These are phyloP conservation scores for Kregervanrija pseudodelftensis DNA, from an alignment of 805 yeast species.

Conservation along the genomic window DNA sequence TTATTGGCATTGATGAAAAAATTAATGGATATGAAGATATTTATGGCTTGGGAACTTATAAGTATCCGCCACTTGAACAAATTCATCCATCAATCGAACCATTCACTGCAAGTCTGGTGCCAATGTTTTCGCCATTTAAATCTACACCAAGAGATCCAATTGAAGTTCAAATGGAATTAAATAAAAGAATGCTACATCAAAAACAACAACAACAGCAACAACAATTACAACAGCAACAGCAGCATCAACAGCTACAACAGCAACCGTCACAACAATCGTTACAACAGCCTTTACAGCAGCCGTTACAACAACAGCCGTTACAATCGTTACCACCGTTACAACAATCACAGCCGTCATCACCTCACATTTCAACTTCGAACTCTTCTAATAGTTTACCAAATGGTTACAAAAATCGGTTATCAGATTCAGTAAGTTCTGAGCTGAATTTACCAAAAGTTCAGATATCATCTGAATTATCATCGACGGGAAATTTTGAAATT, in stretches of 20 bases:
- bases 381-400: no score
- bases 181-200: constrained; percentile 19
- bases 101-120: constrained; percentile 23
- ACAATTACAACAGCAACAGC: constrained; percentile 15
- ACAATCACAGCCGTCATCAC: no score
- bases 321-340: no score
- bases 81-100: constrained; percentile 23
- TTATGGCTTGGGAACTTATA: constrained; percentile 30
- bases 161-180: constrained; percentile 33
- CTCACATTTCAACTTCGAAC: no score
- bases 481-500: no score
- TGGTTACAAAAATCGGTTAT: no score
- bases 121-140: constrained; percentile 26
- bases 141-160: constrained; percentile 36
- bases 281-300: constrained; percentile 6
- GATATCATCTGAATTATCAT: no score
- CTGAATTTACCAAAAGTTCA: no score
- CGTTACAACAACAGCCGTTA: neutral
- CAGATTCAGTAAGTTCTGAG: no score
- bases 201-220: constrained; percentile 25
- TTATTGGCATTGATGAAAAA: constrained; percentile 33
- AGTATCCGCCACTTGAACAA: constrained; percentile 22
- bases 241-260: constrained; percentile 12
- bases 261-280: neutral
- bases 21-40: constrained; percentile 27